Evolutionary conservation across 179 eudicot species (phyloP).

Genomic region (Heliamphora pulchella): DNA sequence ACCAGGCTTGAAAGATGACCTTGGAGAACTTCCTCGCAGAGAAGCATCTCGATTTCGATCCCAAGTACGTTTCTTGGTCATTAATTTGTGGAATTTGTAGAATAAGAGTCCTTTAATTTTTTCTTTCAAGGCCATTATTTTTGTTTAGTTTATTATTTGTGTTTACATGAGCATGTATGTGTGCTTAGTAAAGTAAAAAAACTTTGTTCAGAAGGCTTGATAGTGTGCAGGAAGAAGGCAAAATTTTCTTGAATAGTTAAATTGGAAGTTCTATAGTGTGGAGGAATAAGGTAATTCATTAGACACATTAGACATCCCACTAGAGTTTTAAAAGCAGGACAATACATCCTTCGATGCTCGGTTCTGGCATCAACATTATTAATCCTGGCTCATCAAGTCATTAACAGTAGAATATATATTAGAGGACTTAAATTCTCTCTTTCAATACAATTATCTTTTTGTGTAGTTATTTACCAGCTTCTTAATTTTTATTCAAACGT

Average conservation of each 20-base stretch:
- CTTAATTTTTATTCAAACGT: too few species aligned
- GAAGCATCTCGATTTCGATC: slow-evolving; percentile 66
- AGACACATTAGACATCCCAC: background rate
- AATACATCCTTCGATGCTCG: background rate
- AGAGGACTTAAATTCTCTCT: background rate
- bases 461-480: too few species aligned
- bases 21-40: slow-evolving; percentile 69
- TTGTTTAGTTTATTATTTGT: background rate
- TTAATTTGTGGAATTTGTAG: background rate
- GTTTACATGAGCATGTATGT: background rate
- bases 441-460: too few species aligned
- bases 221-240: background rate
- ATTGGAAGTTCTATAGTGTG: background rate
- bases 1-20: slow-evolving; percentile 65
- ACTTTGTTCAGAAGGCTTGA: background rate
- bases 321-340: background rate
- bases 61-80: slow-evolving; percentile 39
- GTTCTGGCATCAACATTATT: background rate
- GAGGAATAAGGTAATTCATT: background rate
- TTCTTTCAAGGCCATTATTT: background rate
- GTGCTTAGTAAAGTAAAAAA: background rate
- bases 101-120: background rate
- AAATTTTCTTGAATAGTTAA: background rate
- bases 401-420: too few species aligned
- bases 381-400: background rate